These are phyloP conservation scores for Multifurca ochricompacta DNA, from an alignment of 768 basidiomycete genomes.

Conservation along the genomic window DNA sequence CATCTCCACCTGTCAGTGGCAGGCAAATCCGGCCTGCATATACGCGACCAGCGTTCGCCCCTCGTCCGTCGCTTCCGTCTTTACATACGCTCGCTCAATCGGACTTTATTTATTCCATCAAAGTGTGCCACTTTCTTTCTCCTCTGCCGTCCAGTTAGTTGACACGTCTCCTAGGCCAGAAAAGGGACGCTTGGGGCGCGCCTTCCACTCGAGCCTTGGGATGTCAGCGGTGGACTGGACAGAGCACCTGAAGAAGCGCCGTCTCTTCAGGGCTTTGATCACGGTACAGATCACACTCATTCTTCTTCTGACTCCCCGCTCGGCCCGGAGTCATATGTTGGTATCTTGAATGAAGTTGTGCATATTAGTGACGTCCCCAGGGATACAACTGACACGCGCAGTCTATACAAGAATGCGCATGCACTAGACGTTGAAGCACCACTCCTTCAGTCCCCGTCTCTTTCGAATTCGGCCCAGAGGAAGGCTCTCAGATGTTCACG, in stretches of 20 bases:
- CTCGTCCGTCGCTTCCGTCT: slow-evolving; percentile 38
- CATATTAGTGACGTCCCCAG: background rate
- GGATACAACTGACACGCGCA: background rate
- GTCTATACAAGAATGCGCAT: slow-evolving; percentile 3
- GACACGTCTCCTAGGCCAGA: slow-evolving; percentile 27
- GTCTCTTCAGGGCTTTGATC: slow-evolving; percentile 11
- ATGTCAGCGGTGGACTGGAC: slow-evolving; percentile 21
- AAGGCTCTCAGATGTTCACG: slow-evolving; percentile 28
- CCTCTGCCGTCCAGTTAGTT: slow-evolving; percentile 2
- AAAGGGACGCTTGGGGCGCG: slow-evolving; percentile 37
- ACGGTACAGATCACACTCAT: slow-evolving; percentile 6
- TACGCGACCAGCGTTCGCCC: slow-evolving; percentile 35
- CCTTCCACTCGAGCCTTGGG: slow-evolving; percentile 38
- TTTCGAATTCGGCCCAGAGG: slow-evolving; percentile 23
- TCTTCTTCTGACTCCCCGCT: slow-evolving; percentile 3
- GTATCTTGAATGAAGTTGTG: slow-evolving; percentile 1
- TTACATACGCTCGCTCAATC: slow-evolving; percentile 33
- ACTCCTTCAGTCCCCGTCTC: slow-evolving; percentile 12
- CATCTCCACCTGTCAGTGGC: slow-evolving; percentile 10
- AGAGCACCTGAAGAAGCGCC: slow-evolving; percentile 6
- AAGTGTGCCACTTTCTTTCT: slow-evolving; percentile 26
- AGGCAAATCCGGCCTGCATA: slow-evolving; percentile 33
- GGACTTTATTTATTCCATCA: slow-evolving; percentile 31
- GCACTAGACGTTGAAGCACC: slow-evolving; percentile 1
- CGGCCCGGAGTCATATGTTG: slow-evolving; percentile 4